phyloP scores from a whole-genome alignment of 2,329 filamentous ascomycete species.

The Arachnopeziza araneosa region DNA sequence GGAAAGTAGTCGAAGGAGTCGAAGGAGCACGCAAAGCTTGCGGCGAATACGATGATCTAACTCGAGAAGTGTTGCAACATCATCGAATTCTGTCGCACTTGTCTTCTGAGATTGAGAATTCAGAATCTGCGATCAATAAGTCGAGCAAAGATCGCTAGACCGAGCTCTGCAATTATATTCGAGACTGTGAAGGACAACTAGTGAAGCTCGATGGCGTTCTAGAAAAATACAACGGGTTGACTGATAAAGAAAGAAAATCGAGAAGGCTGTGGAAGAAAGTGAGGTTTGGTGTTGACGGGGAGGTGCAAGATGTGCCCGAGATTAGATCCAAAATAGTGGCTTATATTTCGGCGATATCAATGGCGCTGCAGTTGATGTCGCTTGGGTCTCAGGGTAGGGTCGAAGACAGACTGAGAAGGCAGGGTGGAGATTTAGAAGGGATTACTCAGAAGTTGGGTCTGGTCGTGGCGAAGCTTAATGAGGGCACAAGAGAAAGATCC shows the following conservation, averaged over 20 bases:
- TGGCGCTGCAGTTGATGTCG: neutral
- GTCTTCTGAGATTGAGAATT: neutral
- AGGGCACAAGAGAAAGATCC: neutral
- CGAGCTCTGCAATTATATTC: neutral
- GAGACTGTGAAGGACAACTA: neutral
- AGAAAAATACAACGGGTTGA: neutral
- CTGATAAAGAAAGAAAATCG: neutral
- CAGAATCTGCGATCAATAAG: neutral
- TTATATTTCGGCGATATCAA: neutral
- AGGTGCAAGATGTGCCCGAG: neutral
- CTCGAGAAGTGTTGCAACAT: neutral
- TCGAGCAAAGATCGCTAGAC: neutral
- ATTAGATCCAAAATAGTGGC: neutral
- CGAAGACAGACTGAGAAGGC: neutral
- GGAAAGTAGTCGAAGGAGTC: neutral
- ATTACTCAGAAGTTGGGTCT: neutral
- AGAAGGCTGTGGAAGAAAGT: neutral
- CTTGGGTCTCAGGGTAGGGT: neutral
- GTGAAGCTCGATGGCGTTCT: neutral
- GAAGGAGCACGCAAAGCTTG: neutral
- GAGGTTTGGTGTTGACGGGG: neutral
- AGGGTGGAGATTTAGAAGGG: neutral
- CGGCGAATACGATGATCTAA: neutral
- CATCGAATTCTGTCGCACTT: neutral
- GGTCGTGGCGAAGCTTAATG: neutral